Evolutionary conservation across 768 basidiomycete species (phyloP), one percentile per base, ranked within the genome.

Genomic region (Leccinellum albellum): DNA sequence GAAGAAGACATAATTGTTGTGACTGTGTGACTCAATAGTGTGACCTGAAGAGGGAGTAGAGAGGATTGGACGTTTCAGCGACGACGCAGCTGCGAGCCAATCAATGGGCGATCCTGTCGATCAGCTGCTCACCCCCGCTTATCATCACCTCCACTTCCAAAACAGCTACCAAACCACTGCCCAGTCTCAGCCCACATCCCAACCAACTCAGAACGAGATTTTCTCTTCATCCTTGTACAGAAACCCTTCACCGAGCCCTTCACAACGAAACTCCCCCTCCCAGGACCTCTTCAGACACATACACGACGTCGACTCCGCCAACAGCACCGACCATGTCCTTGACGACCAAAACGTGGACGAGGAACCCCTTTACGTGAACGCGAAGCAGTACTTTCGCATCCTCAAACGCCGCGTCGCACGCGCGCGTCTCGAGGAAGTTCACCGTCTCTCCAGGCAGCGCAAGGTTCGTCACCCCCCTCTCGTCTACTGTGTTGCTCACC

Each of bases 331-430:
- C 31, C 65, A 70, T 60, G 61, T 65, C 56, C 66, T 74, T 52
- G 70, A 77, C 20, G 79, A 78, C 58, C 35, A 64, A 4, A 74
- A 73, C 57, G 80, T 91, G 65, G 95, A 98, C 75, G 94, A 98
- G 61, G 96, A 99, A 72, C 96, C 97, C 26, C 86, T 99, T 64
- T 98, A 98, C 76, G 97, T 99, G 57, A 99, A 99, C 66, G 96
- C 97, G 58, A 99, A 99, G 71, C 97, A 99, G 75, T 99, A 98
- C 72, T 94, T 95, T 66, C 91, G 97, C 70, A 98, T 99, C 66
- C 83, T 99, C 73, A 98, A 98, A 78, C 83, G 97, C 61, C 83
- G 97, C 55, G 83, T 91, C 63, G 94, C 96, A 6, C 78, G 96
- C 45, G 91, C 93, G 3, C 82, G 97, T 50, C 80, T 98, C 52